These are phyloP conservation scores for Scedosporium apiospermum DNA, from an alignment of 2,329 filamentous ascomycete genomes.

Conservation along the genomic window DNA sequence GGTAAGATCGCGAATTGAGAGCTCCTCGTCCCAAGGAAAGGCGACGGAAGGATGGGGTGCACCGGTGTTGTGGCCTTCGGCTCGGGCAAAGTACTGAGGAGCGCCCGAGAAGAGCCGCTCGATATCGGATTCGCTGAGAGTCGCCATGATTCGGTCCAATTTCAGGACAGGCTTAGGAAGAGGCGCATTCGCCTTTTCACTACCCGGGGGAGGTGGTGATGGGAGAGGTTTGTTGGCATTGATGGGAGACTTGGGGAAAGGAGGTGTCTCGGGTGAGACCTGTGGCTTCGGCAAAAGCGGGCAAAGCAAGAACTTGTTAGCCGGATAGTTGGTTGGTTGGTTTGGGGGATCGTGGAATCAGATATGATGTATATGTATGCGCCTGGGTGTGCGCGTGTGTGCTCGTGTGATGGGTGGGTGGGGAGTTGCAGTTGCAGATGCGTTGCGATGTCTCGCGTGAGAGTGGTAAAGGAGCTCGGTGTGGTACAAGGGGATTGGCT, in stretches of 20 bases:
- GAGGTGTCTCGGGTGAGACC: background rate
- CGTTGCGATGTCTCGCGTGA: background rate
- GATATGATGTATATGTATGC: background rate
- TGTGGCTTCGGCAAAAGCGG: background rate
- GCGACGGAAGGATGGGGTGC: slow-evolving; percentile 54
- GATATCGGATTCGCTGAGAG: slow-evolving; percentile 48
- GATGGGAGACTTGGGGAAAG: slow-evolving; percentile 24
- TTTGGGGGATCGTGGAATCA: background rate
- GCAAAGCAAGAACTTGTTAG: background rate
- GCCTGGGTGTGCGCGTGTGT: background rate
- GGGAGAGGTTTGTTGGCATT: slow-evolving; percentile 50
- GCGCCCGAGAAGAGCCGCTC: slow-evolving; percentile 68
- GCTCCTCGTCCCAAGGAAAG: slow-evolving; percentile 57
- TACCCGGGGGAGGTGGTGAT: slow-evolving; percentile 36
- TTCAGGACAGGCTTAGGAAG: slow-evolving; percentile 36
- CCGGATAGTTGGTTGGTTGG: background rate
- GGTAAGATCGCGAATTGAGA: slow-evolving; percentile 52
- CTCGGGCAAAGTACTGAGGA: slow-evolving; percentile 58
- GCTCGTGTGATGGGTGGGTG: background rate
- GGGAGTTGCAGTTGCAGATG: background rate
- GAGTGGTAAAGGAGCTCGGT: background rate
- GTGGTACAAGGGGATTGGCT: background rate
- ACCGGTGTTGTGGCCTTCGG: slow-evolving; percentile 48
- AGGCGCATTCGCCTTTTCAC: slow-evolving; percentile 23
- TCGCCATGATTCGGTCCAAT: slow-evolving; percentile 49